These are phyloP conservation scores for Rhizopogon sp. DNA, from an alignment of 768 basidiomycete genomes.

Conservation along the genomic window DNA sequence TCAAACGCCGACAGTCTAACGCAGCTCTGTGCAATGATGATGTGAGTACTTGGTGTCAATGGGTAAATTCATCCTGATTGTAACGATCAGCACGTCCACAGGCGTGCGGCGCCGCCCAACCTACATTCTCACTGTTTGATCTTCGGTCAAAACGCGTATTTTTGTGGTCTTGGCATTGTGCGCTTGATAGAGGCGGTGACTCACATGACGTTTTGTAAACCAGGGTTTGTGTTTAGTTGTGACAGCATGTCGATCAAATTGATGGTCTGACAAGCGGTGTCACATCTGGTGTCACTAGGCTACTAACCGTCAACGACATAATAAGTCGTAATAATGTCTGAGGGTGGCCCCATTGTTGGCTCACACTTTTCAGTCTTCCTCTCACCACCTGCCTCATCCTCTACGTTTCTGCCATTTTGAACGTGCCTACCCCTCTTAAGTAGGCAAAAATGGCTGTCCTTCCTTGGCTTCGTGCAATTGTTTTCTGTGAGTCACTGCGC, in stretches of 20 bases:
- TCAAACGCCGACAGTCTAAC: too few relatives aligned
- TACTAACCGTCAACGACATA: neutral
- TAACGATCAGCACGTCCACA: neutral
- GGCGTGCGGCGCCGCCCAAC: neutral
- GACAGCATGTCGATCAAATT: neutral
- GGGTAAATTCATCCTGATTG: neutral
- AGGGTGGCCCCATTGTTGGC: neutral
- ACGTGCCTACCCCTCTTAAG: neutral
- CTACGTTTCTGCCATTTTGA: conserved; percentile 1
- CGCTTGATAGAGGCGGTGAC: neutral
- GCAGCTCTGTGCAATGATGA: neutral
- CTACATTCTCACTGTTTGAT: neutral
- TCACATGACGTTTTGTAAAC: neutral
- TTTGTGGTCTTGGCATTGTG: neutral
- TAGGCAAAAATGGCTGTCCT: conserved; percentile 16
- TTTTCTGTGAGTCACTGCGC: conserved; percentile 16
- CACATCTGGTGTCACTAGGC: neutral
- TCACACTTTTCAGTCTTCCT: neutral
- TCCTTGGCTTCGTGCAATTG: conserved; percentile 16
- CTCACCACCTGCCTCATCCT: neutral
- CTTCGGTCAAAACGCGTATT: neutral
- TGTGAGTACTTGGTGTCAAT: neutral
- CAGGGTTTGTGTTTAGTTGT: neutral
- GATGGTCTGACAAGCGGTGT: conserved; percentile 1
- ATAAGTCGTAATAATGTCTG: neutral